Base-by-base conservation (phyloP, 2,329 filamentous ascomycete species). In the Emmonsiellopsis sp. region DNA sequence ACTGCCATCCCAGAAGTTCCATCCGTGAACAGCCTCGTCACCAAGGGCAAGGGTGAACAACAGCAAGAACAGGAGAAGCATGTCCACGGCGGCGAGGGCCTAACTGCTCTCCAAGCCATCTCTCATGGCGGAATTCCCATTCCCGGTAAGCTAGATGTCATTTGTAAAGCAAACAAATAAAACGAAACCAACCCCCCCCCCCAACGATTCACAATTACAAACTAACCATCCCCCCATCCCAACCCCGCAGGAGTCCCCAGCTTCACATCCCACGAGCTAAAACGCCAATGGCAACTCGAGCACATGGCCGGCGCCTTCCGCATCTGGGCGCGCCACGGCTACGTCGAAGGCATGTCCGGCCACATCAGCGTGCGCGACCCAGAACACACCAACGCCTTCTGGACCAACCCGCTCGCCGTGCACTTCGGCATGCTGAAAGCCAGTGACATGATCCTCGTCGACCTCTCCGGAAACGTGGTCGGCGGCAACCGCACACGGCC, bases 241-340 rank as follows among this genome's bases (percentile, higher is more conserved):
- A 8, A 49, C 32, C 8, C 17, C 32, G 33, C 45, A 57, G 56
- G 56, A 21, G 57, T 67, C 51, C 61, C 60, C n/a, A 57, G 36
- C 42, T 68, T 68, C 49, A 58, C 56, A 34, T 63, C 70, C 53
- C 64, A 63, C 51, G 63, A 65, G 44, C 56, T 64, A 21, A 67
- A 71, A 60, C 58, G 68, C 34, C 63, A 63, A 49, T 70, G 68
- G 55, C 63, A 65, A 51, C 70, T 70, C 44, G 65, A 76, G 13
- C 69, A 76, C 46, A 68, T 78, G 62, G 75, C 71, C 0, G 66
- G 69, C 5, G 74, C 76, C 0, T 78, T 78, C 54, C 69, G 76
- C 31, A 70, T 77, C 6, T 78, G 77, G 63, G 70, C 71, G 1
- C 71, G 74, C 36, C 60, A 71, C 45, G 74, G 75, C 6, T 78